These are phyloP conservation scores for Didymellaceae sp. DNA, from an alignment of 2,329 filamentous ascomycete genomes.

Conservation along the genomic window DNA sequence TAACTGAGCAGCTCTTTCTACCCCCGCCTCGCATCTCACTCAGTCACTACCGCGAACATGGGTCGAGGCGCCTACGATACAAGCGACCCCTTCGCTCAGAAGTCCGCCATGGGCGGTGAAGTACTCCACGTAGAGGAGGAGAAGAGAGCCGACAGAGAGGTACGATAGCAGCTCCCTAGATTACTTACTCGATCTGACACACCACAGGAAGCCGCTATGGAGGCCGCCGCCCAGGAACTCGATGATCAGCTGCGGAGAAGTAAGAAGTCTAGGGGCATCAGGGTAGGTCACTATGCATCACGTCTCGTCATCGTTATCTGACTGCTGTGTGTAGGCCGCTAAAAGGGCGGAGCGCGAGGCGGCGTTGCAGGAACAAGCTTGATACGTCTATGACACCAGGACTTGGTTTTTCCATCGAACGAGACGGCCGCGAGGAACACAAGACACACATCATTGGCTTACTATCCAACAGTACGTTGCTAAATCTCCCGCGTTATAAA, in stretches of 20 bases:
- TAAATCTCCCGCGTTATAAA: no score
- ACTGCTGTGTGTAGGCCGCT: no score
- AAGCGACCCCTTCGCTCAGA: constrained; percentile 3
- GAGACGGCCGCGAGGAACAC: no score
- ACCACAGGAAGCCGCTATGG: not conserved
- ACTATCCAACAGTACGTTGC: no score
- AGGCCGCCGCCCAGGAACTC: not conserved
- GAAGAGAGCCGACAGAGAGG: constrained; percentile 9
- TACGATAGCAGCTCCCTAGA: not conserved
- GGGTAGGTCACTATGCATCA: constrained; percentile 9
- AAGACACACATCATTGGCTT: no score
- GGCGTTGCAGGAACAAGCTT: no score
- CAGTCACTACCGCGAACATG: constrained; percentile 24
- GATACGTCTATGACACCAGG: no score
- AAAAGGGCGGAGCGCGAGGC: no score
- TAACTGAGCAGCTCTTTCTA: no score
- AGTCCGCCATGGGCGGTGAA: constrained; percentile 9
- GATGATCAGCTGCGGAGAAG: constrained; percentile 12
- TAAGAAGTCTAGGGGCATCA: constrained; percentile 20
- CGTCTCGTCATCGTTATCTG: not conserved
- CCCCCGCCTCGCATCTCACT: no score
- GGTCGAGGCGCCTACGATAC: constrained; percentile 30
- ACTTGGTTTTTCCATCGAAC: no score
- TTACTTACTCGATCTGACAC: not conserved
- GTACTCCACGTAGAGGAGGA: constrained; percentile 6